phyloP scores from a whole-genome alignment of 1,284 basidiomycete genomes.

The Mixia osmundae region DNA sequence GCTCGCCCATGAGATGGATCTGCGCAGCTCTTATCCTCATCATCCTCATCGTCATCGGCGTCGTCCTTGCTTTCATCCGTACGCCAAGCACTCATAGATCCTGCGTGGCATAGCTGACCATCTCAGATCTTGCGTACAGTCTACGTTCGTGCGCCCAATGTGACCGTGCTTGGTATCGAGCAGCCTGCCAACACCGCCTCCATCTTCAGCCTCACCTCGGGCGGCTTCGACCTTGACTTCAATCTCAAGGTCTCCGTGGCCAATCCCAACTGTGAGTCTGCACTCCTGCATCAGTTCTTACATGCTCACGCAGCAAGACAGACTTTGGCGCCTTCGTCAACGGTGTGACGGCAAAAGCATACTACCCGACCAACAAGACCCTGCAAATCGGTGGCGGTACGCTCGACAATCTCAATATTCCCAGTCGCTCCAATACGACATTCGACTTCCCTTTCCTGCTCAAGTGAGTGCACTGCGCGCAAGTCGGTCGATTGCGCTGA shows the following conservation, averaged over 20 bases:
- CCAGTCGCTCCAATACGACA: constrained; percentile 4
- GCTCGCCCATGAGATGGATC: constrained; percentile 16
- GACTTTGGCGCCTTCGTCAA: constrained; percentile 16
- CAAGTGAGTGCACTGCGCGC: constrained; percentile 6
- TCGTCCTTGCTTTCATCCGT: constrained; percentile 18
- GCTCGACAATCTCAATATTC: constrained; percentile 12
- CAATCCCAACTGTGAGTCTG: constrained; percentile 16
- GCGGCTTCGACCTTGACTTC: constrained; percentile 18
- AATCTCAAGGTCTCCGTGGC: constrained; percentile 15
- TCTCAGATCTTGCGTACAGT: background rate
- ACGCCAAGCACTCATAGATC: background rate
- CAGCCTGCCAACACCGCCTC: constrained; percentile 19
- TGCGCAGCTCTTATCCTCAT: constrained; percentile 18
- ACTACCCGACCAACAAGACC: constrained; percentile 12
- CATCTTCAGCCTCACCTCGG: constrained; percentile 13
- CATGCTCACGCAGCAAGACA: constrained; percentile 2
- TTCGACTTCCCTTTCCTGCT: constrained; percentile 9
- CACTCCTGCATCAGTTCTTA: background rate
- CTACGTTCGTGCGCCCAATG: background rate
- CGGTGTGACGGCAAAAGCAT: constrained; percentile 12
- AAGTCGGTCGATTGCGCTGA: background rate
- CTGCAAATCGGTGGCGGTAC: constrained; percentile 16
- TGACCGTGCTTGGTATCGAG: constrained; percentile 1
- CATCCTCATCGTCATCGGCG: constrained; percentile 15
- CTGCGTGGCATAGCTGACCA: background rate